Percentiles rank a stretch among this genome's conserved stretches.
phyloP scores from a whole-genome alignment of 345 rosid species.

The Bruguiera gymnorhiza region DNA sequence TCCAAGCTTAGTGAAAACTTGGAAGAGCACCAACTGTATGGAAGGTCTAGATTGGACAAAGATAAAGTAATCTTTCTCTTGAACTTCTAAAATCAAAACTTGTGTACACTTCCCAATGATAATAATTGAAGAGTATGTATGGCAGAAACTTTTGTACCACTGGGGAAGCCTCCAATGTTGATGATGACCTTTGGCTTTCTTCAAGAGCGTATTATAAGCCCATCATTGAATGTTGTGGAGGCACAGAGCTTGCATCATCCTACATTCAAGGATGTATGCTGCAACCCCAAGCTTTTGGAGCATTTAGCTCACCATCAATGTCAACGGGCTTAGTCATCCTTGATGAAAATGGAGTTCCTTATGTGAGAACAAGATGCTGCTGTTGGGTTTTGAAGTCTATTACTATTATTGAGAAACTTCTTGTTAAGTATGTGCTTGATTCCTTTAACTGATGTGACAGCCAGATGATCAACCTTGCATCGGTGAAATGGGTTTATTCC shows the following conservation, averaged over 20 bases:
- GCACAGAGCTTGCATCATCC: slow-evolving; percentile 78
- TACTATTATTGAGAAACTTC: background rate
- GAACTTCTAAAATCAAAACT: background rate
- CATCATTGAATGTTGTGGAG: slow-evolving; percentile 80
- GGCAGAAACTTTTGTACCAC: slow-evolving; percentile 56
- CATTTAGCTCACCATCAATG: slow-evolving; percentile 75
- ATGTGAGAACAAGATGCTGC: slow-evolving; percentile 36
- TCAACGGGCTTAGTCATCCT: slow-evolving; percentile 73
- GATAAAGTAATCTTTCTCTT: slow-evolving; percentile 46
- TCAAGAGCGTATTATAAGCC: slow-evolving; percentile 75
- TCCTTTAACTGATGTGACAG: slow-evolving; percentile 38
- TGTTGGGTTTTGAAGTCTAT: background rate
- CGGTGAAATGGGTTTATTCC: slow-evolving; percentile 84
- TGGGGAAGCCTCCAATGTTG: slow-evolving; percentile 85
- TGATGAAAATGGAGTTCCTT: slow-evolving; percentile 59
- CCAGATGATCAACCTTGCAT: slow-evolving; percentile 68
- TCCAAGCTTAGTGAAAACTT: slow-evolving; percentile 82
- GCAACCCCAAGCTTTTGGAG: slow-evolving; percentile 91
- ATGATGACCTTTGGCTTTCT: slow-evolving; percentile 95
- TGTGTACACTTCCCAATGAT: slow-evolving; percentile 2
- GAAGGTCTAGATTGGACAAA: slow-evolving; percentile 76
- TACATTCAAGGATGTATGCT: slow-evolving; percentile 62
- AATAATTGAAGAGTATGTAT: slow-evolving; percentile 5
- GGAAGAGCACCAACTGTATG: slow-evolving; percentile 70
- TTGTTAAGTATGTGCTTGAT: background rate